Evolutionary conservation across 148 eudicot genomes (phyloP).

Genomic region (Rhododendron molle): DNA sequence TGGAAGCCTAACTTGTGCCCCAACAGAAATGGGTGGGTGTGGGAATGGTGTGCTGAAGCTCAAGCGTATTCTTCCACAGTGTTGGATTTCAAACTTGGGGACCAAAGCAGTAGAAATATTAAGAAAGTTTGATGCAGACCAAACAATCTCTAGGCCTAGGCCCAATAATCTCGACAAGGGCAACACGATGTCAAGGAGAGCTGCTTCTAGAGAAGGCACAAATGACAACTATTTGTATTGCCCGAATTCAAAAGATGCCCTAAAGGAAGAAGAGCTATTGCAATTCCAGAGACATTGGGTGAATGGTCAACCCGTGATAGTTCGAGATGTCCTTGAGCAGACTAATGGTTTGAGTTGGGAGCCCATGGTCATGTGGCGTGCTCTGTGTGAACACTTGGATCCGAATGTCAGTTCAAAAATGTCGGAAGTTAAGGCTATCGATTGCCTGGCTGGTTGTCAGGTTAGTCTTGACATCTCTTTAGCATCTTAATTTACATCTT

Average conservation of each 20-base stretch:
- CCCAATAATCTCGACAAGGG: slow-evolving; percentile 9
- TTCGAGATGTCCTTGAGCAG: slow-evolving; percentile 51
- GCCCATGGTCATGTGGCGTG: slow-evolving; percentile 91
- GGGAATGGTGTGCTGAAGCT: slow-evolving; percentile 53
- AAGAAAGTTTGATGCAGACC: slow-evolving; percentile 3
- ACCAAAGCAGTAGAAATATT: slow-evolving; percentile 35
- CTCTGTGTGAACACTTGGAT: slow-evolving; percentile 56
- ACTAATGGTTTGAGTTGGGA: slow-evolving; percentile 92
- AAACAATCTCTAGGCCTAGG: slow-evolving; percentile 13
- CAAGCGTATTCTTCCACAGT: slow-evolving; percentile 49
- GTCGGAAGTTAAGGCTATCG: slow-evolving; percentile 64
- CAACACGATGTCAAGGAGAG: slow-evolving; percentile 16
- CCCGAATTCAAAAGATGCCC: slow-evolving; percentile 39
- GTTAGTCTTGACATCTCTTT: slow-evolving; percentile 28
- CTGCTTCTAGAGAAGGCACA: slow-evolving; percentile 35
- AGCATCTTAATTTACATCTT: not conserved
- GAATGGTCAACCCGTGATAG: slow-evolving; percentile 80
- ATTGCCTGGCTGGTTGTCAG: slow-evolving; percentile 82
- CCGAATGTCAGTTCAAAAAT: slow-evolving; percentile 32
- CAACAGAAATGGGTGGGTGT: slow-evolving; percentile 79
- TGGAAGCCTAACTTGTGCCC: slow-evolving; percentile 62
- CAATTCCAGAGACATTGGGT: slow-evolving; percentile 63
- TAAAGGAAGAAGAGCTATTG: slow-evolving; percentile 25
- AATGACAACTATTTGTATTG: slow-evolving; percentile 43
- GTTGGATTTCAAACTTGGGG: slow-evolving; percentile 50